Base-by-base conservation (phyloP, 1,284 basidiomycete genomes). In the Phaffia rhodozyma region DNA sequence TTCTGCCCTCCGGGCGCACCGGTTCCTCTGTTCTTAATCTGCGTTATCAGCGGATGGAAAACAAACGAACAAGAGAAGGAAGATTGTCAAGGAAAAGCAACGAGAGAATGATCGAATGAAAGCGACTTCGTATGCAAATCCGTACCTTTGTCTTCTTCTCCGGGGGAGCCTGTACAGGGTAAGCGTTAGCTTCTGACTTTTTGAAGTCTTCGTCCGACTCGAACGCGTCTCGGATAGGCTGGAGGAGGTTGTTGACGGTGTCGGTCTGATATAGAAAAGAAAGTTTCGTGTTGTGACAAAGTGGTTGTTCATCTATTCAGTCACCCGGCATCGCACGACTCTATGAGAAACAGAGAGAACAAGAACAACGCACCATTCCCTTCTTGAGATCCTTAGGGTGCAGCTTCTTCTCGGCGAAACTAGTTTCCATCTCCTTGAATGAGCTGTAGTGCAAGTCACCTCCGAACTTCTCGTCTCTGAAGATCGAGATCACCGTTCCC, bases 341-440 rank as follows among this genome's bases (percentile, higher is more conserved):
- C 2, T 5, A 16, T 16, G 16, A 16, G 16, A 43, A 43, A 43
- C 5, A 61, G 20, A 32, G 38, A 48, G 38, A 29, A 13, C 16
- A n/a, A 18, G 3, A 20, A 51, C 32, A 13, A 30, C 63, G 32
- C 62, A 20, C 80, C 7, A 97, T 89, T 0, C 84, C 83, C 9
- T 76, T 76, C 79, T 98, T 99, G 70, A 99, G 77, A 74, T 97
- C 96, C 34, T 85, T 86, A 1, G 94, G 96, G 74, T 97, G 91
- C 5, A 98, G 71, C 66, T 83, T 82, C 76, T 86, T 87, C 63
- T 79, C 81, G 34, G 78, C 83, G 73, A 92, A 98, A 65, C 87
- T 88, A n/a, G 79, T 77, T 74, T 89, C 81, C 67, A 98, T 74
- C 38, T 81, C 81, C 21, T 81, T 78, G 74, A 85, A 92, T 7